Percentiles rank a stretch among this genome's conserved stretches.
Conservation (phyloP, 768 basidiomycete species). For the Austroboletus eburneus region DNA sequence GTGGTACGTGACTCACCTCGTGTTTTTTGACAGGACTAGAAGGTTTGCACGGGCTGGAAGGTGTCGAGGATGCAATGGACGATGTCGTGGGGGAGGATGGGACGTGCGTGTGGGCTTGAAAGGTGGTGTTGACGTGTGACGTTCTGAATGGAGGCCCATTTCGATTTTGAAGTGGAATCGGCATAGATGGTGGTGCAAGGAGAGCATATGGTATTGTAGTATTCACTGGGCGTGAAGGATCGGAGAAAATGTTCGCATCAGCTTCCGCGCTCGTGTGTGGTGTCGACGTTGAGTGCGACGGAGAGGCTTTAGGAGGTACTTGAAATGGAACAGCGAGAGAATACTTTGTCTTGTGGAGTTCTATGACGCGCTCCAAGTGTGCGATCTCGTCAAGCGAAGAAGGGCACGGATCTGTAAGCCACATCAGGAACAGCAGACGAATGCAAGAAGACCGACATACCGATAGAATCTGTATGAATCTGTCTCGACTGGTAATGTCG, state of each 20-base stretch:
- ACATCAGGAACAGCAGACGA: background rate
- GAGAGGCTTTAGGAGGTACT: slow-evolving; percentile 18
- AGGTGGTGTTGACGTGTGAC: background rate
- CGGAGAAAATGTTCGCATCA: background rate
- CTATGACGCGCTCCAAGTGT: background rate
- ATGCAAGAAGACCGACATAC: background rate
- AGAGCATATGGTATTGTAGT: slow-evolving; percentile 5
- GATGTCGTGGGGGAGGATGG: slow-evolving; percentile 12
- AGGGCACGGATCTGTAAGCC: slow-evolving; percentile 37
- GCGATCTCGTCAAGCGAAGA: slow-evolving; percentile 43
- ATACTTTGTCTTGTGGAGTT: slow-evolving; percentile 34
- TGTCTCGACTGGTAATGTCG: background rate
- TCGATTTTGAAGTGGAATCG: background rate
- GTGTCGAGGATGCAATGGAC: background rate
- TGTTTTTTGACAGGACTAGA: background rate
- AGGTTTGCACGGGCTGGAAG: background rate
- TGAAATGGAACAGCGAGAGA: slow-evolving; percentile 23
- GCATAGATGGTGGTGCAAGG: too few species aligned
- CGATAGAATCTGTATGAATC: background rate
- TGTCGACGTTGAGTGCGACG: background rate
- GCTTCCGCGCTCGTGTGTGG: background rate
- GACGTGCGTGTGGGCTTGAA: background rate
- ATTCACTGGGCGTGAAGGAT: background rate
- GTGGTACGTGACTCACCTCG: slow-evolving; percentile 2
- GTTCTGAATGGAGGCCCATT: background rate